Evolutionary conservation across 1,284 basidiomycete genomes (phyloP), one percentile per base, ranked within the genome.

Genomic region (Boletellus dicymbophilus): DNA sequence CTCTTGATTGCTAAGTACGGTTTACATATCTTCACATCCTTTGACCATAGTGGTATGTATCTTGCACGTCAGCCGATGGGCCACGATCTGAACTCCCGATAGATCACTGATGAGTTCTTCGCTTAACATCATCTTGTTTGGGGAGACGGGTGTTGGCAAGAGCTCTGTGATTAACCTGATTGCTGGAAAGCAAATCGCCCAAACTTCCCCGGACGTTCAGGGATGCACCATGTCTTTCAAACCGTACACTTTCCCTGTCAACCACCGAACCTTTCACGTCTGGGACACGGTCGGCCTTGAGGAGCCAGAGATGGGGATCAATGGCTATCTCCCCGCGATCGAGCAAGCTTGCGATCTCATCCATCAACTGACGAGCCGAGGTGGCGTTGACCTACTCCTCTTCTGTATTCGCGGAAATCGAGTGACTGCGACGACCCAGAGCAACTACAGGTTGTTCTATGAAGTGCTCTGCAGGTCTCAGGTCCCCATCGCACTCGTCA

Each of bases 211-310:
- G 6, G 65, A 64, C 45, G 55, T 47, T 22, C 43, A 47, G 30
- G 62, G 67, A 15, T 68, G 67, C 20, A 70, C 65, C 33, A 56
- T 69, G 55, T 58, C 64, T 0, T 62, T 55, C 47, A 52, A 55
- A 31, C 51, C 54, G 1, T 67, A 70, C 52, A 42, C 28, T 3
- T 62, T 71, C 47, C 9, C 46, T 4, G 54, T 62, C 26, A 27
- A 25, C 15, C 26, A 37, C 3, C 48, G 52, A 16, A 37, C 25
- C 16, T 47, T 63, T 44, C 57, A 49, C 8, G 50, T 76, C 44
- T 76, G 66, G 65, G 74, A 75, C 43, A 73, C 73, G 3, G 66
- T 67, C 6, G 74, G 75, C 16, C 65, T 76, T 11, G 59, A 73
- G 33, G 70, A 74, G 31, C 66, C 69, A 1, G 58, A 57, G 41